These are phyloP conservation scores for Quercus cerris DNA, from an alignment of 306 rosid genomes.

Conservation along the genomic window DNA sequence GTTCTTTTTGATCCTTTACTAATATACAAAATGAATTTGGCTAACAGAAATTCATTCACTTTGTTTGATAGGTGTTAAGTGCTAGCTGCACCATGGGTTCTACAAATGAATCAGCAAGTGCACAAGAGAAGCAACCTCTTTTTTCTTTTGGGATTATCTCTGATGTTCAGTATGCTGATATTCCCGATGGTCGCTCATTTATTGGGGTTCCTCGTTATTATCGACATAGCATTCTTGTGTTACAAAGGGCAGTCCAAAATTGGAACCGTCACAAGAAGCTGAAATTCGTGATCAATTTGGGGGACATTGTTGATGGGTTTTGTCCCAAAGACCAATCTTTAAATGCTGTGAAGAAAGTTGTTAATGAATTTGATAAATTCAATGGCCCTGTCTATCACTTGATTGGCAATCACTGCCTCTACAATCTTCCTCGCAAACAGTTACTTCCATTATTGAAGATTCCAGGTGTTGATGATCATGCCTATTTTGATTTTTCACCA, in stretches of 20 bases:
- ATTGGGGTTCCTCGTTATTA: conserved; percentile 86
- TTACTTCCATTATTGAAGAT: conserved; percentile 76
- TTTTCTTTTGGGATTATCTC: conserved; percentile 87
- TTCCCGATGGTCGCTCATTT: conserved; percentile 82
- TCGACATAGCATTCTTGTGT: conserved; percentile 69
- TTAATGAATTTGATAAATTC: conserved; percentile 53
- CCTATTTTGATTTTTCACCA: conserved; percentile 84
- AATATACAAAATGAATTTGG: neutral
- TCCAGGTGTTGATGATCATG: conserved; percentile 35
- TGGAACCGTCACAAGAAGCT: conserved; percentile 67
- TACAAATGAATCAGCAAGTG: conserved; percentile 22
- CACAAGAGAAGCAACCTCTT: conserved; percentile 49
- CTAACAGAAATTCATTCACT: neutral
- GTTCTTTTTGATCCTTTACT: neutral
- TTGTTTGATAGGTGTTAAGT: conserved; percentile 38
- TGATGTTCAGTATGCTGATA: conserved; percentile 87
- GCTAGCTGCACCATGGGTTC: conserved; percentile 50
- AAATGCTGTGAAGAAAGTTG: conserved; percentile 51
- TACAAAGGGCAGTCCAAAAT: conserved; percentile 67
- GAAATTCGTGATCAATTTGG: conserved; percentile 65
- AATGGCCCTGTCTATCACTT: conserved; percentile 70
- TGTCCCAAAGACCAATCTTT: conserved; percentile 79
- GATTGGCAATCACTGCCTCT: conserved; percentile 94
- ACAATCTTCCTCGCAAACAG: conserved; percentile 77
- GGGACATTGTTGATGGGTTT: conserved; percentile 89